A percentile compares a stretch with the other conserved stretches of the same genome.
Evolutionary conservation across 177 flowering plant species (phyloP).

Genomic region (Tripterygium wilfordii): DNA sequence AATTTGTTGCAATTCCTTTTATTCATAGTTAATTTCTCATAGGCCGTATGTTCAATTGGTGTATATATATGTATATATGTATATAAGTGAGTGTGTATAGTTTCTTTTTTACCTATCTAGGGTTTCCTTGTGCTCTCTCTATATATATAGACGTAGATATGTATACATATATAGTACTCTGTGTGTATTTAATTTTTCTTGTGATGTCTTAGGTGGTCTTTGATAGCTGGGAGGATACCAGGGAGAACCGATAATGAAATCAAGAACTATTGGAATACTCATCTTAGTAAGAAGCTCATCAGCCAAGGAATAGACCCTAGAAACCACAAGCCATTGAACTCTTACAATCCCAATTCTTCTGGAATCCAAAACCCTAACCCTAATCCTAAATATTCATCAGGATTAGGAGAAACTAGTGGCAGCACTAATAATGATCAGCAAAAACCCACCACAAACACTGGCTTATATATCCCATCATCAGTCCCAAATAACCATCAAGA

Average conservation of each 20-base stretch:
- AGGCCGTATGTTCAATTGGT: no score
- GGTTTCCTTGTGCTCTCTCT: background rate
- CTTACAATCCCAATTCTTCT: slow-evolving; percentile 5
- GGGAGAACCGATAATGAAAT: slow-evolving; percentile 76
- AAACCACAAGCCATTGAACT: slow-evolving; percentile 25
- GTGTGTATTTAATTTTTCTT: background rate
- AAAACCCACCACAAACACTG: no score
- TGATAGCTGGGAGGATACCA: slow-evolving; percentile 78
- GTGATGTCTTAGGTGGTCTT: slow-evolving; percentile 44
- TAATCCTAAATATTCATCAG: no score
- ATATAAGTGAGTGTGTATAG: no score
- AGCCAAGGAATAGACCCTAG: slow-evolving; percentile 54
- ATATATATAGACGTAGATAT: no score
- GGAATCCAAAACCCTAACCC: slow-evolving; percentile 3
- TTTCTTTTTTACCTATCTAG: background rate
- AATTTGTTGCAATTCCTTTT: background rate
- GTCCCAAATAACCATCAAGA: no score
- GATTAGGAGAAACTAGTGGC: background rate
- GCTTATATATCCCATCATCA: no score
- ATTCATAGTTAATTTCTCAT: background rate
- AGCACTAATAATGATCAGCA: no score
- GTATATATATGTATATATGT: no score
- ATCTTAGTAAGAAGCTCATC: slow-evolving; percentile 70
- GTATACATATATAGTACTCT: no score
- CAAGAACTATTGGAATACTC: slow-evolving; percentile 83